Conservation (phyloP, 164 flowering plant genomes). For the Nelumbo lutea region DNA sequence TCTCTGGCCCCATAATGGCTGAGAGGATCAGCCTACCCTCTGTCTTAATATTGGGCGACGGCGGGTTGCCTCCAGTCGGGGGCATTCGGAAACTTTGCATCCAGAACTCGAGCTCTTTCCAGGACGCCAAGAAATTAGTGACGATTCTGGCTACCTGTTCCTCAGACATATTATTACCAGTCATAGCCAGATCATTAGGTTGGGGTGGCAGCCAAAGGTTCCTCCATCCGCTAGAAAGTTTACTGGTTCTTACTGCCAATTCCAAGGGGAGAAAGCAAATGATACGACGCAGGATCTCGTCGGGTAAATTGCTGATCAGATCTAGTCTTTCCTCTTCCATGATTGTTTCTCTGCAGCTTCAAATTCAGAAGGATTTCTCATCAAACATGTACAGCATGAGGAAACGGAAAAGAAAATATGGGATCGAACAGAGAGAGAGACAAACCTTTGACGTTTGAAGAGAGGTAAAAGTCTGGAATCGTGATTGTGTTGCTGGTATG, state of each 20-base stretch:
- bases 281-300: constrained; percentile 7
- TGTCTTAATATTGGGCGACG: neutral
- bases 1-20: neutral
- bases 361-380: no score
- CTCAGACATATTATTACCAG: neutral
- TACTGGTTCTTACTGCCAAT: constrained; percentile 12
- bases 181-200: no score
- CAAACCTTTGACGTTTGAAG: no score
- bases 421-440: no score
- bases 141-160: constrained; percentile 1
- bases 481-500: no score
- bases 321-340: constrained; percentile 2
- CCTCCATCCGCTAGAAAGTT: constrained; percentile 11
- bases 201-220: constrained; percentile 1
- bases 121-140: neutral
- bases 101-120: neutral
- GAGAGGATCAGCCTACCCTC: neutral
- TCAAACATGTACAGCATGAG: no score
- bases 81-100: neutral
- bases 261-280: constrained; percentile 10
- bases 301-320: constrained; percentile 13
- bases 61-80: neutral
- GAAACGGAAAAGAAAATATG: no score
- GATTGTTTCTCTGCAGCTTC: no score
- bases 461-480: no score